phyloP scores from a whole-genome alignment of 768 basidiomycete species.

The Phylloporus sp. region DNA sequence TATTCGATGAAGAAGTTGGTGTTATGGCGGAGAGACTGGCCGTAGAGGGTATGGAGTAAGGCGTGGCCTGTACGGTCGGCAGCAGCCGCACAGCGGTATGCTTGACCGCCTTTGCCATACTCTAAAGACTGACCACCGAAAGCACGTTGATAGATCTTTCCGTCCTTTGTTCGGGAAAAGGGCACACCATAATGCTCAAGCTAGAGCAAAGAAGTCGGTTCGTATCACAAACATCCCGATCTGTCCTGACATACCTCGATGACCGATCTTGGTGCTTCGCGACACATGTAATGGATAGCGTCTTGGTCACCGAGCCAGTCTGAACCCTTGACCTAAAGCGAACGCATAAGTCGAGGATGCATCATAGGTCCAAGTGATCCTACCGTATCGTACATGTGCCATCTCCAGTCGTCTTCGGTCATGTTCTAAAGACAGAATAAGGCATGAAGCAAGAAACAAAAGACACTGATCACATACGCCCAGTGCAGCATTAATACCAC shows the following conservation, averaged over 20 bases:
- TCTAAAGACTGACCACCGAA: conserved; percentile 98
- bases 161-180: conserved; percentile 96
- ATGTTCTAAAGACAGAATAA: conserved; percentile 60
- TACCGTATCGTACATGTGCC: conserved; percentile 98
- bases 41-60: conserved; percentile 96
- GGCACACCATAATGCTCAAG: conserved; percentile 98
- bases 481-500: conserved; percentile 96
- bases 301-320: conserved; percentile 99
- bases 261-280: conserved; percentile 91
- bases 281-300: conserved; percentile 99
- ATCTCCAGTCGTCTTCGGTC: conserved; percentile 99
- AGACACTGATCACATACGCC: conserved; percentile 52
- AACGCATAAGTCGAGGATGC: conserved; percentile 13
- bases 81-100: conserved; percentile 97
- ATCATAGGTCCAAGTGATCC: conserved; percentile 24
- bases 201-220: conserved; percentile 37
- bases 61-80: conserved; percentile 99
- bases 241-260: conserved; percentile 59
- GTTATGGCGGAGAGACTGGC: conserved; percentile 97
- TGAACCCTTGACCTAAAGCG: conserved; percentile 87
- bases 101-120: conserved; percentile 97
- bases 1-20: conserved; percentile 99
- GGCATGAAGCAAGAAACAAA: conserved; percentile 5
- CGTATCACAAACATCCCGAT: background rate
- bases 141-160: conserved; percentile 99